Base-by-base conservation (phyloP, 176 grass and related monocot species). In the Musa itinerans region DNA sequence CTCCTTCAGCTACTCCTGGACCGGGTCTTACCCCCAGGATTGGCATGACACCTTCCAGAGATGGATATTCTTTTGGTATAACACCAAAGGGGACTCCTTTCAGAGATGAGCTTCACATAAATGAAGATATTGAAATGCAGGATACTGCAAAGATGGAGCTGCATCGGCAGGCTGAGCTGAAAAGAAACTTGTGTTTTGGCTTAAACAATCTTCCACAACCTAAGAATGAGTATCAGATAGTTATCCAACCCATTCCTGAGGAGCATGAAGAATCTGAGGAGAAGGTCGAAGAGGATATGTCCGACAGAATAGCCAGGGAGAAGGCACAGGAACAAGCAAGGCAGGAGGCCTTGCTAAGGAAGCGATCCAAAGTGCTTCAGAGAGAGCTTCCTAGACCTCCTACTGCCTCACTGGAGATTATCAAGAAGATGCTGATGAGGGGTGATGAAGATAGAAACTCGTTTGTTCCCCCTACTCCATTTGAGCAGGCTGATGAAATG, bases 341-440 rank as follows among this genome's bases (percentile, higher is more conserved):
- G 83, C 79, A 85, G 52, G 88, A 97, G 14, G 90, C 82, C 14
- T 85, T 97, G 65, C 87, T 91, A 27, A 93, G 90, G 63, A 97
- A 93, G 83, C 92, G 90, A 74, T 97, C 87, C 50, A 92, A 92
- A 86, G 94, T 97, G 52, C 87, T 97, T 68, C 94, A 97, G 78
- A 87, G 90, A 80, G 86, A 87, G 64, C 82, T 96, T 56, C 93
- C 94, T 69, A 93, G 90, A 76, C 89, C 93, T 66, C 89, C 89
- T 74, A 26, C 82, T 10, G 74, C 78, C 84, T 89, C 87, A 21
- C 55, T 97, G 64, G 90, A 93, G 23, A 82, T 93, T 82, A 76
- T 97, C 26, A 73, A 82, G n/a, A 81, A 82, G n/a, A 83, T 74
- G 54, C 76, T 97, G 67, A 92, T 89, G 83, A 88, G 74, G 87